Evolutionary conservation across 257 asterid genomes (phyloP).

Genomic region (Petrea volubilis): DNA sequence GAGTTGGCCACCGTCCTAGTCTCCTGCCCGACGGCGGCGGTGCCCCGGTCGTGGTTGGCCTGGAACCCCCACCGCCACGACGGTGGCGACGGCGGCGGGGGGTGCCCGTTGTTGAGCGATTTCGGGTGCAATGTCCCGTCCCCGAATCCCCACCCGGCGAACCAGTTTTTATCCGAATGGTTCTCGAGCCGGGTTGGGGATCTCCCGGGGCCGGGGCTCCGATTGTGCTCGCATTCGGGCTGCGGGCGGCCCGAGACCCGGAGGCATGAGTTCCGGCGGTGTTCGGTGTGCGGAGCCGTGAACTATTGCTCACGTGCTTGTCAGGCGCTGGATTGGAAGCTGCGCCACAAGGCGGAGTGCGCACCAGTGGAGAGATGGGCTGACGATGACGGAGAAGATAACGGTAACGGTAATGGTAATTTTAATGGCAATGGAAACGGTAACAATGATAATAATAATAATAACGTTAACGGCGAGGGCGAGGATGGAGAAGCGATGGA

Average conservation of each 20-base stretch:
- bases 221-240: slow-evolving; percentile 82
- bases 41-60: slow-evolving; percentile 37
- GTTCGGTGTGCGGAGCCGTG: slow-evolving; percentile 87
- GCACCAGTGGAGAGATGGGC: slow-evolving; percentile 57
- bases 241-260: slow-evolving; percentile 94
- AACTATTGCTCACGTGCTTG: slow-evolving; percentile 98
- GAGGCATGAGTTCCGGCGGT: slow-evolving; percentile 82
- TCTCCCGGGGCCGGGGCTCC: slow-evolving; percentile 55
- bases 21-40: slow-evolving; percentile 42
- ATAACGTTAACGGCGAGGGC: slow-evolving; percentile 27
- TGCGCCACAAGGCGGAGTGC: slow-evolving; percentile 82
- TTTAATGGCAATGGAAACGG: slow-evolving; percentile 2
- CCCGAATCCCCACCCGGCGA: slow-evolving; percentile 78
- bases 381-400: slow-evolving; percentile 29
- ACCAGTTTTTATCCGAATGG: slow-evolving; percentile 74
- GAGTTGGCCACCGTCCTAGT: slow-evolving; percentile 67
- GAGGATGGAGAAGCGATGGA: neutral
- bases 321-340: slow-evolving; percentile 95
- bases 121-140: slow-evolving; percentile 92
- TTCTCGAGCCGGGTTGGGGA: slow-evolving; percentile 31
- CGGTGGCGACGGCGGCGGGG: slow-evolving; percentile 23
- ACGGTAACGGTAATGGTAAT: slow-evolving; percentile 25
- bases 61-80: slow-evolving; percentile 34
- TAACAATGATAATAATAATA: slow-evolving; percentile 18
- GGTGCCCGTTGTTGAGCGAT: slow-evolving; percentile 80